phyloP scores from a whole-genome alignment of 2,329 filamentous ascomycete species.

The Beauveria caledonica region DNA sequence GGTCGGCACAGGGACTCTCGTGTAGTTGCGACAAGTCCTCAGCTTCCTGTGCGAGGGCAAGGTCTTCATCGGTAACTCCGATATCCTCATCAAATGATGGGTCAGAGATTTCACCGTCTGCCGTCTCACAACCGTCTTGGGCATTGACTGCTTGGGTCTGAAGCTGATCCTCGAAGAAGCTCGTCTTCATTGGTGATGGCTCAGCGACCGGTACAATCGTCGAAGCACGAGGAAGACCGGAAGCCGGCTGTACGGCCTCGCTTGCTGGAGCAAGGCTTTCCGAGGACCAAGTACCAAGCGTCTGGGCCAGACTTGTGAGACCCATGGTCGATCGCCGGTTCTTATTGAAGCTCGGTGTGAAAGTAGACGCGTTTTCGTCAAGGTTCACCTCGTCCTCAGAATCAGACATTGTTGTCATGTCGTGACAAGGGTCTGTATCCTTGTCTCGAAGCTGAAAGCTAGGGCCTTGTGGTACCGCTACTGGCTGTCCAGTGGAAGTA shows the following conservation, averaged over 20 bases:
- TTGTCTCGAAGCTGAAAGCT: constrained; percentile 37
- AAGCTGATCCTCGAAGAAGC: constrained; percentile 58
- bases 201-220: constrained; percentile 19
- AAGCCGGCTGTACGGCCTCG: background rate
- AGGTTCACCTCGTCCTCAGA: constrained; percentile 43
- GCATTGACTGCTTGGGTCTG: constrained; percentile 17
- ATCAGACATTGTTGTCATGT: constrained; percentile 35
- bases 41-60: constrained; percentile 47
- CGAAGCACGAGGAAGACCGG: constrained; percentile 1
- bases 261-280: constrained; percentile 41
- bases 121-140: constrained; percentile 16
- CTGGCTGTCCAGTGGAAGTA: constrained; percentile 7
- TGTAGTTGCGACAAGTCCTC: constrained; percentile 45
- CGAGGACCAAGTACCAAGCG: constrained; percentile 55
- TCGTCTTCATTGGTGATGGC: constrained; percentile 34
- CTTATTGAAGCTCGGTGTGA: constrained; percentile 33
- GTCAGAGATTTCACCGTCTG: constrained; percentile 23
- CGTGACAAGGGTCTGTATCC: constrained; percentile 36
- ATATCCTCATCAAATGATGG: constrained; percentile 45
- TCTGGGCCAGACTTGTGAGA: constrained; percentile 56
- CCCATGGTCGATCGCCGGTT: constrained; percentile 32
- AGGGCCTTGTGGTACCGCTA: constrained; percentile 16
- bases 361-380: constrained; percentile 24
- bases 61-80: constrained; percentile 44
- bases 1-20: background rate